phyloP scores from a whole-genome alignment of 805 yeast genomes.

The Hagleromyces aurorensis region DNA sequence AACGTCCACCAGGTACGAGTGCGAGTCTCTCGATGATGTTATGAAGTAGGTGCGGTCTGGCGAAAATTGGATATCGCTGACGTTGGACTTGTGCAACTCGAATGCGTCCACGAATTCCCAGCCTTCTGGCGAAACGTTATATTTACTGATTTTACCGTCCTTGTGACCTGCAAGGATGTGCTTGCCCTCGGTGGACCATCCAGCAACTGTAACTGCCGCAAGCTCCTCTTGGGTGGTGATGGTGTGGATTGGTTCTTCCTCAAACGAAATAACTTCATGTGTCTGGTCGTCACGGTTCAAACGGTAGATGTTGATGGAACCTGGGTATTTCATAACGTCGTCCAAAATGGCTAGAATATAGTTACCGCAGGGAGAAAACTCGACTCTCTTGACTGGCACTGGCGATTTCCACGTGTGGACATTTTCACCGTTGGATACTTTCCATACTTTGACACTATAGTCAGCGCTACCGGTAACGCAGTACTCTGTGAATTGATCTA shows the following conservation, averaged over 20 bases:
- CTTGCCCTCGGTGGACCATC: slow-evolving; percentile 73
- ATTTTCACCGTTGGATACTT: slow-evolving; percentile 67
- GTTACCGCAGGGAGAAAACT: slow-evolving; percentile 67
- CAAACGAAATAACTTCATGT: slow-evolving; percentile 30
- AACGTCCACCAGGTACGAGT: slow-evolving; percentile 69
- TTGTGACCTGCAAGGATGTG: slow-evolving; percentile 80
- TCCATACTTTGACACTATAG: slow-evolving; percentile 78
- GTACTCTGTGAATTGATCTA: slow-evolving; percentile 57
- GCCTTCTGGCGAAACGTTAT: slow-evolving; percentile 48
- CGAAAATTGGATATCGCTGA: slow-evolving; percentile 88
- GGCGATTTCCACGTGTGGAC: slow-evolving; percentile 63
- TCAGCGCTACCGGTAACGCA: slow-evolving; percentile 91
- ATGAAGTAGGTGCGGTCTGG: slow-evolving; percentile 83
- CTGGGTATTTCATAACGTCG: slow-evolving; percentile 84
- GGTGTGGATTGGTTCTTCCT: slow-evolving; percentile 46
- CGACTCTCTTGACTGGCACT: slow-evolving; percentile 88
- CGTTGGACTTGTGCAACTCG: slow-evolving; percentile 63
- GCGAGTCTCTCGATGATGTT: slow-evolving; percentile 87
- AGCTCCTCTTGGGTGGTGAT: slow-evolving; percentile 55
- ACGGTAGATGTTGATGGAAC: slow-evolving; percentile 63
- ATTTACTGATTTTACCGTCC: slow-evolving; percentile 78
- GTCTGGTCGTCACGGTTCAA: slow-evolving; percentile 40
- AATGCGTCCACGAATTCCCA: slow-evolving; percentile 55
- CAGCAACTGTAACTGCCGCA: slow-evolving; percentile 69
- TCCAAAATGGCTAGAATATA: slow-evolving; percentile 73